phyloP scores from a whole-genome alignment of 208 protist species.

The Acanthamoeba polyphaga region DNA sequence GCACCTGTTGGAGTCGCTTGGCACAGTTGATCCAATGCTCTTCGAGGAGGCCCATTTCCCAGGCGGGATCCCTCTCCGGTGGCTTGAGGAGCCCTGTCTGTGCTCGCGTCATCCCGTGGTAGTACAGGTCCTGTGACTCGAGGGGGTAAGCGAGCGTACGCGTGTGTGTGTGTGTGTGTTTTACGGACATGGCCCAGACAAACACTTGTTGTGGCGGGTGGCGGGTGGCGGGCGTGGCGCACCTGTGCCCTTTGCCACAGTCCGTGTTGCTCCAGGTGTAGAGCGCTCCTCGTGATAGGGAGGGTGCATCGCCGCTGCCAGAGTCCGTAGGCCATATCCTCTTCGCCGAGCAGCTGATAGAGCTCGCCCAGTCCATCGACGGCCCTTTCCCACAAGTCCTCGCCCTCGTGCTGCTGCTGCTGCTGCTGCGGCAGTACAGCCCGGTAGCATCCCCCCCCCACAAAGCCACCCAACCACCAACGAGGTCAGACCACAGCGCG shows the following conservation, averaged over 20 bases:
- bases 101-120: conserved; percentile 44
- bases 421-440: not conserved
- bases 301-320: not conserved
- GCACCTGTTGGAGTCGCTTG: conserved; percentile 28
- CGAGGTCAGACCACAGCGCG: too few species aligned
- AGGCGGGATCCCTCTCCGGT: not conserved
- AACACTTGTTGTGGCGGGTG: too few species aligned
- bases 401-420: not conserved
- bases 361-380: conserved; percentile 45
- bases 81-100: conserved; percentile 20
- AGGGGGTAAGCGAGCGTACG: too few species aligned
- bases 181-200: too few species aligned
- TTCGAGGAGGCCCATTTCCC: conserved; percentile 35
- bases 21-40: conserved; percentile 71
- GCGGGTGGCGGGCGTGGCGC: too few species aligned
- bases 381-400: not conserved
- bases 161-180: too few species aligned
- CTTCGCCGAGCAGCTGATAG: conserved; percentile 50
- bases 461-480: not conserved
- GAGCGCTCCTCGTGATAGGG: not conserved
- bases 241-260: conserved; percentile 54
- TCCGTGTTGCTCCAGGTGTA: conserved; percentile 48
- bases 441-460: too few species aligned
- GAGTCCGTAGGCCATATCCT: conserved; percentile 27
- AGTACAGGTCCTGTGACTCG: conserved; percentile 17